A percentile compares a stretch with the other conserved stretches of the same genome.
Conservation (phyloP, 2,329 filamentous ascomycete genomes). For the Paramyrothecium sp. region DNA sequence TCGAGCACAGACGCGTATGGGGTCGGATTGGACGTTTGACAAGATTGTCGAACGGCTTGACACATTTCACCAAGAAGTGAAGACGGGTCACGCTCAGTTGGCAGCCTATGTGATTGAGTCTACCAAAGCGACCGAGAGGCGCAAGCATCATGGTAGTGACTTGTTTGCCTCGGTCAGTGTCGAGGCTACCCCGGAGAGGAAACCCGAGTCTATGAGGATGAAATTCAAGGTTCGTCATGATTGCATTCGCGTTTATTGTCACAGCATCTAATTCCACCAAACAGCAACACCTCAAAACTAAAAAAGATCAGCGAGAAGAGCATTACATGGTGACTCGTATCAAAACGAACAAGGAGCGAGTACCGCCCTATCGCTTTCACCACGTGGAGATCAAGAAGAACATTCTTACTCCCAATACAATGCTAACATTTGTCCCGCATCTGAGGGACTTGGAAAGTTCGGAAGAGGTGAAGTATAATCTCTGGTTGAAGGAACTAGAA, state of each 20-base stretch:
- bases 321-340: constrained; percentile 42
- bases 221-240: constrained; percentile 46
- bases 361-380: constrained; percentile 58
- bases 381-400: constrained; percentile 60
- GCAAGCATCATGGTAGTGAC: constrained; percentile 40
- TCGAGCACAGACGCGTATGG: constrained; percentile 17
- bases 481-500: constrained; percentile 57
- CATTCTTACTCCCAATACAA: constrained; percentile 58
- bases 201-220: constrained; percentile 42
- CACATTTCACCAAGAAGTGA: constrained; percentile 40
- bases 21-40: constrained; percentile 38
- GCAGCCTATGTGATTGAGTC: constrained; percentile 44
- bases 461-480: constrained; percentile 54
- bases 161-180: constrained; percentile 45
- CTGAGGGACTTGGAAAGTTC: constrained; percentile 54
- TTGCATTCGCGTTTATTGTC: background rate
- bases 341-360: constrained; percentile 48
- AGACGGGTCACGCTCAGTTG: constrained; percentile 42
- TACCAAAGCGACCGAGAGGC: constrained; percentile 37
- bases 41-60: constrained; percentile 41
- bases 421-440: constrained; percentile 60
- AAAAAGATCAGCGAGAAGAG: constrained; percentile 42
- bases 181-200: constrained; percentile 31
- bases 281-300: constrained; percentile 43
- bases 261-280: constrained; percentile 12